Base-by-base conservation (phyloP, 2,329 filamentous ascomycete species). In the Rachicladosporium sp. region DNA sequence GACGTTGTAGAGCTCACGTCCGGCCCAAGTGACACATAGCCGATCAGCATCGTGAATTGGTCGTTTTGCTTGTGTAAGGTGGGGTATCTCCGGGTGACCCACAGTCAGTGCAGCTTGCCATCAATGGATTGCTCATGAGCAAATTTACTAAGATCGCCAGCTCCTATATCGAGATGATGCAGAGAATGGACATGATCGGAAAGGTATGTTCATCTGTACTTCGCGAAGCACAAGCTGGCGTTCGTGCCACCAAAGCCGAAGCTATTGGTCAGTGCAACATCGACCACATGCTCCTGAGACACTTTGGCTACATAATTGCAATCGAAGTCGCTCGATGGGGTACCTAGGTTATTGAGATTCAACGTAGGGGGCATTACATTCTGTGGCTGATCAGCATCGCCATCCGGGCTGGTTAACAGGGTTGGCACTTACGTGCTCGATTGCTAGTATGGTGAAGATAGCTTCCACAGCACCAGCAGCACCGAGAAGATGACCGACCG, bases 171-270 rank as follows among this genome's bases (percentile, higher is more conserved):
- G 6, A 27, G 5, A 27, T 8, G 5, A 27, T 27, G 23, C 6
- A 27, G 23, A 27, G 23, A 27, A 2, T 8, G 23, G 23, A 8
- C 7, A 2, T 27, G 23, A 27, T 27, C 7, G 23, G 7, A 27
- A 33, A 12, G 4, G 13, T 4, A 8, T 11, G 4, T 6, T 21
- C 5, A 10, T 41, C 19, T 30, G 4, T 41, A 41, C 36, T 66
- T 71, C 6, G 71, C 71, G 52, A 96, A 89, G 38, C 87, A 87
- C 30, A 98, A 66, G 39, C 78, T 87, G 32, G 89, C 88, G 64
- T 98, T 98, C 1, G 89, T 96, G 10, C 91, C 91, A 8, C 91
- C 91, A 65, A 98, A 98, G 0, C 91, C 91, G 64, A 98, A 98
- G 58, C 89, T 96, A 55, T 98, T 98, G 3, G 85, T 91, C 42